phyloP scores from a whole-genome alignment of 179 eudicot species.

The Vitellaria paradoxa region DNA sequence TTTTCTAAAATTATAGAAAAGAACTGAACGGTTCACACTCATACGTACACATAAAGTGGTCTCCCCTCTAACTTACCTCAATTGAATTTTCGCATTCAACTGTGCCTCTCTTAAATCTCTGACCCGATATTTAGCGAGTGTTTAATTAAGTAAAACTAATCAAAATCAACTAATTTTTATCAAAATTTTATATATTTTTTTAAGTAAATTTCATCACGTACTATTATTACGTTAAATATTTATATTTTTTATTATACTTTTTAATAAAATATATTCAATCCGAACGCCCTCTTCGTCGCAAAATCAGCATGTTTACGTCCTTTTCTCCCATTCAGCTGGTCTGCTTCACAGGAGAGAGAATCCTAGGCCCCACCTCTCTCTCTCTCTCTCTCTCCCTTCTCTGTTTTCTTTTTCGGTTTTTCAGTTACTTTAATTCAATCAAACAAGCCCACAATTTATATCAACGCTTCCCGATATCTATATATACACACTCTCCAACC shows the following conservation, averaged over 20 bases:
- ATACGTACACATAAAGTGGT: not conserved
- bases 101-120: constrained; percentile 32
- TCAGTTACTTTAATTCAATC: constrained; percentile 18
- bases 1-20: not conserved
- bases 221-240: no score
- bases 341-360: constrained; percentile 23
- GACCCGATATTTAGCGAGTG: constrained; percentile 53
- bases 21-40: constrained; percentile 5
- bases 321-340: constrained; percentile 5
- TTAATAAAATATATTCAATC: no score
- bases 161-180: no score
- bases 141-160: no score
- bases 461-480: constrained; percentile 4
- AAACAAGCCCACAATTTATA: not conserved
- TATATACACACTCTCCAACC: not conserved
- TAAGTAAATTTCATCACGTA: no score
- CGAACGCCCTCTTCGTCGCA: no score
- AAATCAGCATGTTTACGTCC: constrained; percentile 46
- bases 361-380: constrained; percentile 14
- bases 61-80: not conserved
- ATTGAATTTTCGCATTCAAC: constrained; percentile 38
- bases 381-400: not conserved
- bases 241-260: no score
- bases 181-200: no score
- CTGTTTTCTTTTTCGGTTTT: constrained; percentile 21